Evolutionary conservation across 129 eudicot species (phyloP), one percentile per base, ranked within the genome.

Genomic region (Saussurea involucrata): DNA sequence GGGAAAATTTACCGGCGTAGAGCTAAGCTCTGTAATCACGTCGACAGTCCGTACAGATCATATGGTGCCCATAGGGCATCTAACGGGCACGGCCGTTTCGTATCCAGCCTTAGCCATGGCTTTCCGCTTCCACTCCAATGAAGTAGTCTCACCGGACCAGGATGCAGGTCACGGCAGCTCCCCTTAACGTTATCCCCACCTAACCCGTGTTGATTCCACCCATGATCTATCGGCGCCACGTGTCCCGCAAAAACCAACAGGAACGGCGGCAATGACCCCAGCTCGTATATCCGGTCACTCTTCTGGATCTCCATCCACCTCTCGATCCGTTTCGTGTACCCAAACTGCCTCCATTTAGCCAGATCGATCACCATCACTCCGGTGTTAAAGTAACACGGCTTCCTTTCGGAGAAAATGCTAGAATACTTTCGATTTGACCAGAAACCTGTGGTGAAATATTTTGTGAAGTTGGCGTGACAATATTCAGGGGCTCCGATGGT

Each of bases 401-500:
- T 86, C 60, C 98, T 71, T 1, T 83, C 88, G 4, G 68, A 4
- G 49, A 95, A 95, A 8, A 80, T 82, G 63, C 82, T 78, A 25
- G 96, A 77, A 53, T 83, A 84, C 6, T 73, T 58, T 3, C 42
- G 4, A 17, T 89, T 86, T 2, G 84, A 55, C 98, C 98, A 95
- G 86, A 95, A 95, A 1, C 68, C 10, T 10, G 46, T 3, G 2
- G 97, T 95, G 86, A 95, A 95, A 53, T 95, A 95, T 8, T 95
- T 95, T 0, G 97, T 87, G 86, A 95, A 95, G 60, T 95, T 95
- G 6, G 98, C 98, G 86, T 95, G 98, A 78, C 98, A 95, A 40
- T 95, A 95, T 44, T 95, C 98, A 49, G 99, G 99, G 0, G 97
- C 99, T 34, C 99, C 99, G 81, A 95, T 95, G 0, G 99, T 95